Evolutionary conservation across 495 filamentous ascomycete genomes (phyloP), one percentile per base, ranked within the genome.

Genomic region (Trichoderma parareesei): DNA sequence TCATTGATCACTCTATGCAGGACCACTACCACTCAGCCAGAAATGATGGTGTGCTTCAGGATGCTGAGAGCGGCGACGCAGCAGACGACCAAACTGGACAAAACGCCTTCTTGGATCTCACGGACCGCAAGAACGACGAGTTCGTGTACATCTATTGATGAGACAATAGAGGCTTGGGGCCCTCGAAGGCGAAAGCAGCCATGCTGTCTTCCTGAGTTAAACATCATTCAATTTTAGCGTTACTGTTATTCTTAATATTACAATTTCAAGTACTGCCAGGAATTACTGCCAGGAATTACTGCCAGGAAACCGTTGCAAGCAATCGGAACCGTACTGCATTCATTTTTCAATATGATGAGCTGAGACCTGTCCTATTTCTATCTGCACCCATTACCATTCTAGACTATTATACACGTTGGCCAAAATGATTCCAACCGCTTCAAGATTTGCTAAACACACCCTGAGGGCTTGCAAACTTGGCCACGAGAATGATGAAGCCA

Each of bases 121-220:
- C 85, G 37, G 85, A 88, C 69, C 70, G 82, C 40, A 73, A 85
- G 75, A 88, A 89, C 69, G 84, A 88, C 67, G 85, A 88, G 73
- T 87, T 88, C 76, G 79, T 87, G 7, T 87, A 87, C 77, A 81
- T 88, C 64, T 85, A 87, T 67, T 87, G 76, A 63, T 60, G 35
- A 10, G 27, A 37, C 20, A n/a, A 11, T 33, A 55, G 11, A 57
- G 14, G 48, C 13, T 35, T 35, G 37, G 10, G 5, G 16, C 16
- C 8, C 46, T 49, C 18, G n/a, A 18, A 49, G 5, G 18, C 20
- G 46, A 18, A 49, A 18, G 18, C n/a, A 49, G n/a, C 16, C 11
- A 41, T 41, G 11, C 46, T 9, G 6, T 20, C n/a, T 49, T 18
- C n/a, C 46, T 49, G n/a, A n/a, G 40, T 10, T 37, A 35, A 57